These are phyloP conservation scores for Colletotrichum plurivorum DNA, from an alignment of 2,329 filamentous ascomycete species.

Conservation along the genomic window DNA sequence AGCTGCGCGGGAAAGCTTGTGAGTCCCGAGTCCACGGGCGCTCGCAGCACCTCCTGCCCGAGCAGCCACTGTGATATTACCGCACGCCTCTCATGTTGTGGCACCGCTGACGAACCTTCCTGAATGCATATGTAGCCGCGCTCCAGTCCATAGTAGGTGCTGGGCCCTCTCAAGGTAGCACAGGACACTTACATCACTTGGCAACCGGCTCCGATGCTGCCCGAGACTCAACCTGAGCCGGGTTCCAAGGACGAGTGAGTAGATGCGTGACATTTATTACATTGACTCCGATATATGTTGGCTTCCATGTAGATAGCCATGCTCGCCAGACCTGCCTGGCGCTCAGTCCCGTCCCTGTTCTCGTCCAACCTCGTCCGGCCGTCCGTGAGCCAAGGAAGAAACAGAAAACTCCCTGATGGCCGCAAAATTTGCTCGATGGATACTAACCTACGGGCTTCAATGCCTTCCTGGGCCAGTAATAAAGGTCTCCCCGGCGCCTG, in stretches of 20 bases:
- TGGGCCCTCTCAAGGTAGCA: no score
- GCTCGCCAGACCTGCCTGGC: conserved; percentile 2
- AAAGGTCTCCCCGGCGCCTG: background rate
- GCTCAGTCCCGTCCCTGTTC: background rate
- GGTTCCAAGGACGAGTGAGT: background rate
- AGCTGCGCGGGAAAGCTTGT: background rate
- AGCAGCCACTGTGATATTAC: background rate
- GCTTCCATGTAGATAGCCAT: conserved; percentile 1
- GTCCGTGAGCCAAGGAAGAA: background rate
- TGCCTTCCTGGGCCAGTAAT: conserved; percentile 8
- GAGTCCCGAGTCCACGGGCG: conserved; percentile 25
- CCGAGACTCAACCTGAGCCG: background rate
- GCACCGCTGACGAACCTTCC: background rate
- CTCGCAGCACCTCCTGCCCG: conserved; percentile 30
- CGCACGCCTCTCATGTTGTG: background rate
- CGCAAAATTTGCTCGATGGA: conserved; percentile 10
- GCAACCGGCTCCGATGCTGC: background rate
- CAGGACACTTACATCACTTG: no score
- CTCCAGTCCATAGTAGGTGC: no score
- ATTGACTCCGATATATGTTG: conserved; percentile 7
- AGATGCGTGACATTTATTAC: background rate
- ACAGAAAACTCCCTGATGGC: background rate
- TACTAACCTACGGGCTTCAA: background rate
- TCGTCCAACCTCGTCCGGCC: background rate
- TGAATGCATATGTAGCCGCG: no score